Evolutionary conservation across 164 flowering plant species (phyloP).

Genomic region (Hamamelis virginiana): DNA sequence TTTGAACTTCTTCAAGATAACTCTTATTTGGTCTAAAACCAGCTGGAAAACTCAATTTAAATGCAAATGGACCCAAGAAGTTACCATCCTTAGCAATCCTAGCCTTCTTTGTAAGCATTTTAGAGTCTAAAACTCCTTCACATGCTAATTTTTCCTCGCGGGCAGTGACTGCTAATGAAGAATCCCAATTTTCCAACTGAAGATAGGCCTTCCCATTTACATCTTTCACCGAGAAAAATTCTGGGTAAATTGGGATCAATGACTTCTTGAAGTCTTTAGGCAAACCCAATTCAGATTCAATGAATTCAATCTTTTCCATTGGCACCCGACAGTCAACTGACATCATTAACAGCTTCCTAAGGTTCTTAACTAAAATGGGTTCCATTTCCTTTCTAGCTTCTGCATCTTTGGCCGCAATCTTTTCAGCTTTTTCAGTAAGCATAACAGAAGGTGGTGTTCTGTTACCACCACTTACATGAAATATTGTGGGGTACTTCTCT

Average conservation of each 20-base stretch:
- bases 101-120: constrained; percentile 20
- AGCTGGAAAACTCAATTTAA: constrained; percentile 54
- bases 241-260: constrained; percentile 71
- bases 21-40: constrained; percentile 83
- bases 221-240: constrained; percentile 61
- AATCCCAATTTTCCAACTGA: constrained; percentile 85
- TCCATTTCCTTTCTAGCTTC: constrained; percentile 60
- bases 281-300: constrained; percentile 67
- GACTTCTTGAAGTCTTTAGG: constrained; percentile 55
- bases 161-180: constrained; percentile 72
- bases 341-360: constrained; percentile 89
- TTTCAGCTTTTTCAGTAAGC: constrained; percentile 61
- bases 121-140: constrained; percentile 26
- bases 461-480: constrained; percentile 58
- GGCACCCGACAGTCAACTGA: constrained; percentile 83
- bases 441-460: constrained; percentile 55
- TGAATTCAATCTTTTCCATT: constrained; percentile 61
- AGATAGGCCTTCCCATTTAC: constrained; percentile 59
- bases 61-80: constrained; percentile 67
- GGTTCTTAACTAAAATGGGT: constrained; percentile 72
- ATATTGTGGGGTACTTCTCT: constrained; percentile 81
- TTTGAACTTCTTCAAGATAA: constrained; percentile 69
- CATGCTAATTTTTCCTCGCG: constrained; percentile 57
- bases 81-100: constrained; percentile 78
- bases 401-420: constrained; percentile 54